A percentile compares a stretch with the other conserved stretches of the same genome.
phyloP scores from a whole-genome alignment of 2,329 filamentous ascomycete species.

The Falciphora oryzae region DNA sequence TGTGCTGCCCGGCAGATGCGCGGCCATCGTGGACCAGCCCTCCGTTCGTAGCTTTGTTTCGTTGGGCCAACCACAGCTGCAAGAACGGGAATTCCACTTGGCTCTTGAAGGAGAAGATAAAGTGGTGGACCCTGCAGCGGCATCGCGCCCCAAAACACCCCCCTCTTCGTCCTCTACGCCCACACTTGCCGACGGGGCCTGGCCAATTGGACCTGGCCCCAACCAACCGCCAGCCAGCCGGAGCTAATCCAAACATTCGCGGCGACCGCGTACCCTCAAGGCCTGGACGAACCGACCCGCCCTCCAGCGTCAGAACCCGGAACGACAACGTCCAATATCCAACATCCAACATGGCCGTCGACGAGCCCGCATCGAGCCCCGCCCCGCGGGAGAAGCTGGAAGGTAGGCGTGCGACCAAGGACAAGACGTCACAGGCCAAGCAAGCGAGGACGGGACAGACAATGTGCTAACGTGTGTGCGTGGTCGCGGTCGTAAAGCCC shows the following conservation, averaged over 20 bases:
- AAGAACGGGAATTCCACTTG: neutral
- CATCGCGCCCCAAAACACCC: neutral
- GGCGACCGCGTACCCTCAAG: neutral
- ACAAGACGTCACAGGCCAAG: constrained; percentile 8
- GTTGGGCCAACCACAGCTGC: no score
- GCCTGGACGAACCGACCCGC: neutral
- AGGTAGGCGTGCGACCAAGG: constrained; percentile 40
- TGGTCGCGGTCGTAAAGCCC: constrained; percentile 49
- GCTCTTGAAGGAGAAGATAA: neutral
- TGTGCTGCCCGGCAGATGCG: no score
- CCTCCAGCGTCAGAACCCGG: neutral
- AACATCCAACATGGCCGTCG: constrained; percentile 7
- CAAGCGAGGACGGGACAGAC: no score
- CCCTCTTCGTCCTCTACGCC: neutral
- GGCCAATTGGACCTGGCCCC: neutral
- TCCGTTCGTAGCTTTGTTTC: no score
- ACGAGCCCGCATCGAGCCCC: constrained; percentile 6
- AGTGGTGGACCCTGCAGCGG: neutral
- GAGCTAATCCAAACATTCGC: neutral
- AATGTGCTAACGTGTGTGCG: neutral
- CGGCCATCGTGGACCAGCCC: no score
- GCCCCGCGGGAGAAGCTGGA: constrained; percentile 66
- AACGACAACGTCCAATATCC: neutral
- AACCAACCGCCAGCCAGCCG: constrained; percentile 2
- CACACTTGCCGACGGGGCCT: neutral